phyloP scores from a whole-genome alignment of 164 flowering plant genomes.

The Litsea cubeba region DNA sequence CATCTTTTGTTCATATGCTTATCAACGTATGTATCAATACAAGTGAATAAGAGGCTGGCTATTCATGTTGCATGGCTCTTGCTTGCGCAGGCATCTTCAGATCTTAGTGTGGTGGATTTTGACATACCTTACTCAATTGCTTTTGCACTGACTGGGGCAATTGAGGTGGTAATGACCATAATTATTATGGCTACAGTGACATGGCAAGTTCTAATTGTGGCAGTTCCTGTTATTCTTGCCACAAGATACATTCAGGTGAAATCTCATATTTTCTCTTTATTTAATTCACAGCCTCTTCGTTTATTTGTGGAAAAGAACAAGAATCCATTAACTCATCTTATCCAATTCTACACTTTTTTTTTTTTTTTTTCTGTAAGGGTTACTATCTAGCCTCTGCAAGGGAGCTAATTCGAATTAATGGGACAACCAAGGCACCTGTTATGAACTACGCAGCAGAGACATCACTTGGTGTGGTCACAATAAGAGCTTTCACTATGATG shows the following conservation, averaged over 20 bases:
- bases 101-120: slow-evolving; percentile 63
- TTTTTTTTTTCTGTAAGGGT: slow-evolving; percentile 27
- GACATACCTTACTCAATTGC: slow-evolving; percentile 58
- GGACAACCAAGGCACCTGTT: slow-evolving; percentile 88
- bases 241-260: slow-evolving; percentile 63
- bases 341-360: background rate
- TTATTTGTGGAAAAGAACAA: background rate
- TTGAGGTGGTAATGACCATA: slow-evolving; percentile 39
- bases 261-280: background rate
- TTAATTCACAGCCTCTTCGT: background rate
- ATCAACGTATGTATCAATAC: no score
- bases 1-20: no score
- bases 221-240: slow-evolving; percentile 35
- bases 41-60: background rate
- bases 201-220: slow-evolving; percentile 84
- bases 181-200: slow-evolving; percentile 70
- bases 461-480: slow-evolving; percentile 67
- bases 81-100: slow-evolving; percentile 75
- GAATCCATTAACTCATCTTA: background rate
- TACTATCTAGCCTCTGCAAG: slow-evolving; percentile 69
- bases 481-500: slow-evolving; percentile 60
- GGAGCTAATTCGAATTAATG: slow-evolving; percentile 73
- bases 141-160: slow-evolving; percentile 32
- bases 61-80: background rate
- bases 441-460: slow-evolving; percentile 83